phyloP scores from a whole-genome alignment of 2,329 filamentous ascomycete species.

The Clonostachys rhizophaga region DNA sequence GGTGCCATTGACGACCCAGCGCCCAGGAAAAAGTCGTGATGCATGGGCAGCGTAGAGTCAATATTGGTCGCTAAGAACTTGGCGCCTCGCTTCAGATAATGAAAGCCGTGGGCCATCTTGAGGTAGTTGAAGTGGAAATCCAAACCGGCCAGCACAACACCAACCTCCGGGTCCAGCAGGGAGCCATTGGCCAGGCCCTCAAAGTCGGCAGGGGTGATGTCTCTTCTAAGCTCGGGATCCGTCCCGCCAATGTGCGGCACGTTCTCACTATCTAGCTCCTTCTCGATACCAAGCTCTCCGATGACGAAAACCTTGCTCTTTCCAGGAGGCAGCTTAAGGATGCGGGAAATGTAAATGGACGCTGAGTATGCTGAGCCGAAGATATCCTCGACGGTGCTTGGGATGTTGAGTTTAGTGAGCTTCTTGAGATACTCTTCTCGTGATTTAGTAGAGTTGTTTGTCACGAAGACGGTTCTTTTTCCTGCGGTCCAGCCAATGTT shows the following conservation, averaged over 20 bases:
- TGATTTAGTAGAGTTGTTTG: slow-evolving; percentile 98
- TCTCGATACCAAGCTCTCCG: slow-evolving; percentile 86
- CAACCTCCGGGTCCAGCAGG: slow-evolving; percentile 80
- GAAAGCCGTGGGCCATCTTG: slow-evolving; percentile 78
- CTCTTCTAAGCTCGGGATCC: slow-evolving; percentile 70
- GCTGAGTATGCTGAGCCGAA: slow-evolving; percentile 95
- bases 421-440: slow-evolving; percentile 91
- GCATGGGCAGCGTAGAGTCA: slow-evolving; percentile 83
- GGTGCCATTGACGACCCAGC: slow-evolving; percentile 80
- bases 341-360: slow-evolving; percentile 91
- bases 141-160: slow-evolving; percentile 81
- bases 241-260: slow-evolving; percentile 83
- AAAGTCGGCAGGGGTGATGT: slow-evolving; percentile 80
- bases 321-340: slow-evolving; percentile 71
- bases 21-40: slow-evolving; percentile 81
- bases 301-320: slow-evolving; percentile 94
- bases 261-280: slow-evolving; percentile 76
- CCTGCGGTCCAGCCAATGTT: slow-evolving; percentile 43
- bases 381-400: slow-evolving; percentile 78
- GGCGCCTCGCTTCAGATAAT: slow-evolving; percentile 80
- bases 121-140: slow-evolving; percentile 96
- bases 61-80: slow-evolving; percentile 90
- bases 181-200: slow-evolving; percentile 69
- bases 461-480: slow-evolving; percentile 93
- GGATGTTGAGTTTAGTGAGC: slow-evolving; percentile 75